Base-by-base conservation (phyloP, 805 yeast genomes). In the Blastobotrys robertii region DNA sequence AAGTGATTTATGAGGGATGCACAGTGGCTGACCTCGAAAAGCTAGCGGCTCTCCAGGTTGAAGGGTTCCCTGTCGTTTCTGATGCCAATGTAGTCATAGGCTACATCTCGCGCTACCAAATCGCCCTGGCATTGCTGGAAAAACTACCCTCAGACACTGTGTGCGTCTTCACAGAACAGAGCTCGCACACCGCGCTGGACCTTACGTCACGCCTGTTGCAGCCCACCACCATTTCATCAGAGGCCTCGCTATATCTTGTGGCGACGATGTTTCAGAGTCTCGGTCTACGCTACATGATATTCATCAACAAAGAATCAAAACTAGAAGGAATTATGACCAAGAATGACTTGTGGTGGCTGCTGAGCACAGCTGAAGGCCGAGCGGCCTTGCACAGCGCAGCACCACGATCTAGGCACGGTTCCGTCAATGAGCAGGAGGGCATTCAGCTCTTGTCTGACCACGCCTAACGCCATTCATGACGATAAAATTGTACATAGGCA, bases 211-310 rank as follows among this genome's bases (percentile, higher is more conserved):
- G 55, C 55, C 5, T 62, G 28, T 36, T 30, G 29, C 44, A 50
- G 19, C 63, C 65, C 7, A 31, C 54, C 12, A 54, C 60, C 1
- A 52, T 68, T 10, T 56, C 65, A 11, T 48, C 60, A 7, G 44
- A 56, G 2, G 53, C 63, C 19, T 53, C 64, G 28, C 45, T 71
- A 4, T 49, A 62, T 29, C 59, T 71, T 0, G 65, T 57, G 1
- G 64, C 65, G 35, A 60, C 59, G 35, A 55, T 67, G 43, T 63
- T 71, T 41, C 64, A 65, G 44, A 60, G 61, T 38, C 48, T 71
- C 50, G 69, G 69, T 5, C 44, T 67, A 11, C 34, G 56, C 51
- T 42, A 58, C 57, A 44, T 65, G 57, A 38, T 67, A 57, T 46
- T 56, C 37, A 48, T 62, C 38, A 28, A 52, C 47, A 43, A 37